These are phyloP conservation scores for Nakaseomyces glabratus DNA, from an alignment of 1,139 yeast genomes.

Conservation along the genomic window DNA sequence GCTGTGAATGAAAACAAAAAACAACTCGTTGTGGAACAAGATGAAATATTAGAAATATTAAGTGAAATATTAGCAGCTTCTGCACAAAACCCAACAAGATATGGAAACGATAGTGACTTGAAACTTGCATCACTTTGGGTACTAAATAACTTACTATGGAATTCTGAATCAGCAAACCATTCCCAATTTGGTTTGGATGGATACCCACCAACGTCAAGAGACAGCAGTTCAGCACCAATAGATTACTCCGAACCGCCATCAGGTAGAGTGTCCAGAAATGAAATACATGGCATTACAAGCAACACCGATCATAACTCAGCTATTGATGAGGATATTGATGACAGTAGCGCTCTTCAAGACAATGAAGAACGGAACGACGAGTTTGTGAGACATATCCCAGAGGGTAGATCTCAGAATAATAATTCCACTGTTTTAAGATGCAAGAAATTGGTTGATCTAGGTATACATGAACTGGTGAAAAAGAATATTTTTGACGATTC, in stretches of 20 bases:
- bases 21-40: conserved; percentile 37
- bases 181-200: conserved; percentile 11
- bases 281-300: conserved; percentile 4
- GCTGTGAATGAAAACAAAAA: conserved; percentile 45
- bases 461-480: conserved; percentile 25
- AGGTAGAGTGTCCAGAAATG: conserved; percentile 5
- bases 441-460: conserved; percentile 23
- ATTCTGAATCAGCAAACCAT: conserved; percentile 20
- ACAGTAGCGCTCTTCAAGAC: conserved; percentile 10
- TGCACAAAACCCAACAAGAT: conserved; percentile 19
- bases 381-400: conserved; percentile 14
- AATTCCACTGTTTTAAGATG: conserved; percentile 22
- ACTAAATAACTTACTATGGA: conserved; percentile 50
- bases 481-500: conserved; percentile 25
- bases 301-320: conserved; percentile 11
- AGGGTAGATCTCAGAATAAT: conserved; percentile 9
- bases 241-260: conserved; percentile 11
- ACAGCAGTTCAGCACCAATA: conserved; percentile 15
- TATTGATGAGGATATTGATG: conserved; percentile 26
- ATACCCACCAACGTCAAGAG: conserved; percentile 11
- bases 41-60: conserved; percentile 35
- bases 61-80: conserved; percentile 26
- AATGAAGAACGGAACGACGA: conserved; percentile 20
- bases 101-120: conserved; percentile 35
- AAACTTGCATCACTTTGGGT: conserved; percentile 52